Conservation (phyloP, 2,329 filamentous ascomycete species). For the Aspergillus sp. region DNA sequence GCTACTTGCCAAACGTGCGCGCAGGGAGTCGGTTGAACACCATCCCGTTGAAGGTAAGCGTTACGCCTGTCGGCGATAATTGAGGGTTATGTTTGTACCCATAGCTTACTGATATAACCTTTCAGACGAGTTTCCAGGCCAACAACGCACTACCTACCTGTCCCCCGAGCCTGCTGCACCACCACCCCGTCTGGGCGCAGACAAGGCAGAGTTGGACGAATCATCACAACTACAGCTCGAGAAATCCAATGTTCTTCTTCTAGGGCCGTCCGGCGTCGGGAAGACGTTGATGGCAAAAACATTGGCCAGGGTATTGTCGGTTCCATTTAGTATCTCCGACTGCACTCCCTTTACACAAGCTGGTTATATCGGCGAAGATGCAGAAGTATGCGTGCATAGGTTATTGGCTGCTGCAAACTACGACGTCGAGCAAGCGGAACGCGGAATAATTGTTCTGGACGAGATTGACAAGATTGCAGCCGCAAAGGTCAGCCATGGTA, state of each 20-base stretch:
- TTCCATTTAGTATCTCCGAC: conserved; percentile 93
- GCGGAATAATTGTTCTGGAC: conserved; percentile 92
- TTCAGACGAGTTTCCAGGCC: conserved; percentile 63
- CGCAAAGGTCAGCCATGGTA: conserved; percentile 80
- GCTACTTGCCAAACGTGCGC: conserved; percentile 67
- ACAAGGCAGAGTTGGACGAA: conserved; percentile 51
- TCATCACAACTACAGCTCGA: conserved; percentile 71
- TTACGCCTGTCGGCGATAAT: too few species aligned
- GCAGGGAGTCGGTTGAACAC: conserved; percentile 65
- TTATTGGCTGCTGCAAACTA: conserved; percentile 89
- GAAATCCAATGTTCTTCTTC: conserved; percentile 89
- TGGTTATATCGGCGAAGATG: conserved; percentile 96
- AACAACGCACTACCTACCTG: conserved; percentile 53
- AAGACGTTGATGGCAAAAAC: conserved; percentile 95
- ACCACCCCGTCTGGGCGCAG: conserved; percentile 23
- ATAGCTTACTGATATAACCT: conserved; percentile 9
- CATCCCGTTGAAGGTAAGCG: conserved; percentile 76
- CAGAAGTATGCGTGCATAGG: conserved; percentile 91
- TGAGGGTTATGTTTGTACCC: background rate
- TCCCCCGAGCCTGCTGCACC: conserved; percentile 27
- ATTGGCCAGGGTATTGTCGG: conserved; percentile 85
- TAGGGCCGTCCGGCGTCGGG: conserved; percentile 91
- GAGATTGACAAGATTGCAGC: conserved; percentile 97
- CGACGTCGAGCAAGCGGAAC: conserved; percentile 78
- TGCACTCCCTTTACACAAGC: conserved; percentile 96